phyloP scores from a whole-genome alignment of 75 land plant species.

The Pinus taeda region DNA sequence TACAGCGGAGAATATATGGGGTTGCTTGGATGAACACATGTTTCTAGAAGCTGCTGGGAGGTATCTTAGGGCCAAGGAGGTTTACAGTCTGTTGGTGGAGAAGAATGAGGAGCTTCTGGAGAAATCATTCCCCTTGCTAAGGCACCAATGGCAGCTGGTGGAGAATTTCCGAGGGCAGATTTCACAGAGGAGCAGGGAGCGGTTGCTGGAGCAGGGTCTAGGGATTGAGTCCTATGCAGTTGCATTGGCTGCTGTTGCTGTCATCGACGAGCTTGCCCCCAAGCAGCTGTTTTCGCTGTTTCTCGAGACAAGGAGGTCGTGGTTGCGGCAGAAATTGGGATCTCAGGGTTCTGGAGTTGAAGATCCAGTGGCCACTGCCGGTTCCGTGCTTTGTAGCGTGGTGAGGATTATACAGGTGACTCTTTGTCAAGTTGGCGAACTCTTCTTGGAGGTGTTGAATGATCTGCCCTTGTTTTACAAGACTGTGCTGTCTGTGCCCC shows the following conservation, averaged over 20 bases:
- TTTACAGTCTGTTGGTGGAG: conserved; percentile 42
- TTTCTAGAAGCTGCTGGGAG: conserved; percentile 84
- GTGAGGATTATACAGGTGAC: conserved; percentile 61
- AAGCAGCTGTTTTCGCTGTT: conserved; percentile 59
- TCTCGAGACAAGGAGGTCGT: conserved; percentile 69
- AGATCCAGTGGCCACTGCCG: conserved; percentile 14
- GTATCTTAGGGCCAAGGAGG: conserved; percentile 74
- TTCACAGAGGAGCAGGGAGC: conserved; percentile 78
- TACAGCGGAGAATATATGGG: conserved; percentile 98
- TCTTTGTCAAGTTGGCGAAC: conserved; percentile 80
- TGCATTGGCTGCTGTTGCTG: conserved; percentile 84
- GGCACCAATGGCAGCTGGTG: conserved; percentile 92
- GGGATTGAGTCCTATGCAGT: conserved; percentile 64
- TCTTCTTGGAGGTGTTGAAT: conserved; percentile 76
- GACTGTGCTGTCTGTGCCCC: conserved; percentile 74
- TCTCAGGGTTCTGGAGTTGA: not conserved
- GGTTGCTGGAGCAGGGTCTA: conserved; percentile 54
- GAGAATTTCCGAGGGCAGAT: conserved; percentile 89
- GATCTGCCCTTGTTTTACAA: conserved; percentile 86
- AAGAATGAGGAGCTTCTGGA: conserved; percentile 19
- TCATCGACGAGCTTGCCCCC: conserved; percentile 83
- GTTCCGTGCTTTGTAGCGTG: conserved; percentile 54
- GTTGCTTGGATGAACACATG: conserved; percentile 96
- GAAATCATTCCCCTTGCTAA: conserved; percentile 60
- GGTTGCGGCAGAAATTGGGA: conserved; percentile 44